These are phyloP conservation scores for Leccinum pallidistipes DNA, from an alignment of 1,284 basidiomycete genomes.

Conservation along the genomic window DNA sequence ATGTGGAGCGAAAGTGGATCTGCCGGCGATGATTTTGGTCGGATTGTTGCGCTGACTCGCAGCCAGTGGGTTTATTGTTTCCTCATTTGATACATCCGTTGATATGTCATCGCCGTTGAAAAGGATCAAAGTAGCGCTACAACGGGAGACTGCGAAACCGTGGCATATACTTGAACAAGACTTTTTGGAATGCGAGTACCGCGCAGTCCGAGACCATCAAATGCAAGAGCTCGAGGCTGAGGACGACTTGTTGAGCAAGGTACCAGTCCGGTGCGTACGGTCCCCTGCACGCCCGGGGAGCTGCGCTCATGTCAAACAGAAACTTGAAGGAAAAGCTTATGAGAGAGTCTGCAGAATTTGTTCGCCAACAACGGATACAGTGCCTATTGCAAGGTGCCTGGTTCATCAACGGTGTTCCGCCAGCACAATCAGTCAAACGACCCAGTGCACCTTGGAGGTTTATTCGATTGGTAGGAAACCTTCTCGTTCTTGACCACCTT, in stretches of 20 bases:
- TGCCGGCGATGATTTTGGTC: constrained; percentile 74
- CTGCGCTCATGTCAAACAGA: constrained; percentile 39
- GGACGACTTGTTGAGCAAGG: constrained; percentile 85
- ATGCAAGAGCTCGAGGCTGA: constrained; percentile 93
- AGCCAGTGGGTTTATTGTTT: constrained; percentile 68
- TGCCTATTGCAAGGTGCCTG: constrained; percentile 89
- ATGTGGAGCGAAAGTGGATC: constrained; percentile 97
- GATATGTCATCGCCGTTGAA: constrained; percentile 1
- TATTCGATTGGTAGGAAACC: constrained; percentile 61
- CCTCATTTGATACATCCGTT: constrained; percentile 9
- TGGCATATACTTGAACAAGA: constrained; percentile 89
- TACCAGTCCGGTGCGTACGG: constrained; percentile 71
- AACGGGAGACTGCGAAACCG: constrained; percentile 72
- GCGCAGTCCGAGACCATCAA: constrained; percentile 85
- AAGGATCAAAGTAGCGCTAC: constrained; percentile 77
- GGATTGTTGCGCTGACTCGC: constrained; percentile 79
- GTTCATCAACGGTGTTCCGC: constrained; percentile 78
- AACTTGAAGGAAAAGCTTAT: constrained; percentile 86
- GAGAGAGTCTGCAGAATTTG: constrained; percentile 91
- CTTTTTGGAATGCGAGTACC: constrained; percentile 86
- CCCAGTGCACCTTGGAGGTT: constrained; percentile 74
- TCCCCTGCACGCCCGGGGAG: constrained; percentile 4
- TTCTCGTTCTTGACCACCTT: constrained; percentile 4
- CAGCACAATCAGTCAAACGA: constrained; percentile 48
- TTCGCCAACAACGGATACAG: constrained; percentile 87